Evolutionary conservation across 2,329 filamentous ascomycete species (phyloP), one percentile per base, ranked within the genome.

Genomic region (Aspergillus sp.): DNA sequence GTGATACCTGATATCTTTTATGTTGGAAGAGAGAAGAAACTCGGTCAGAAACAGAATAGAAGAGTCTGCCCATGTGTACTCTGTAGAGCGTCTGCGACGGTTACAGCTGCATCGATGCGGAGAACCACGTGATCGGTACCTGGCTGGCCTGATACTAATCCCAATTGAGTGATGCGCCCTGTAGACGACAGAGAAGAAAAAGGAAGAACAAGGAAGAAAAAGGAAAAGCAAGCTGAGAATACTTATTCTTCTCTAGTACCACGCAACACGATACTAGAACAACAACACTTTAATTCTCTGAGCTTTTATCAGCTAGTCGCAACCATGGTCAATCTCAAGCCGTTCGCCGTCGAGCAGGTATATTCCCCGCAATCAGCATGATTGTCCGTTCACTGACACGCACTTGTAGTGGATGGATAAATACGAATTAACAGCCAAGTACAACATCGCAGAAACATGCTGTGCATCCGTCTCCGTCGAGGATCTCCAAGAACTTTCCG

Each of bases 311-410:
- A 35, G n/a, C 13, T 5, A n/a, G 33, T 44, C 20, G 22, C 23
- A 48, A 58, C 20, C 44, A 71, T 70, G 68, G 68, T 70, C 17
- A 63, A 68, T 46, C 55, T 72, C 30, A 56, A 64, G 41, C 54
- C 63, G n/a, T 72, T 72, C 47, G 66, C 64, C 9, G 85, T 93
- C 6, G 88, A 93, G 69, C 74, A 82, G 64, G 81, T 81, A 71
- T 55, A 19, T 33, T 20, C 27, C 41, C 45, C 41, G 43, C 43
- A 32, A 30, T 30, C 25, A 10, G 9, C 25, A 12, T 30, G 9
- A 12, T 37, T 37, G 44, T 39, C 44, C 41, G 32, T 44, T 33
- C 27, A 32, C 50, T 58, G 41, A 55, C 19, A 6, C 19, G 9
- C 7, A 46, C 1, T 5, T 5, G 12, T 50, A 80, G 77, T 81